These are phyloP conservation scores for Oryza glumipatula DNA, from an alignment of 176 grass and related monocot species.

Conservation along the genomic window DNA sequence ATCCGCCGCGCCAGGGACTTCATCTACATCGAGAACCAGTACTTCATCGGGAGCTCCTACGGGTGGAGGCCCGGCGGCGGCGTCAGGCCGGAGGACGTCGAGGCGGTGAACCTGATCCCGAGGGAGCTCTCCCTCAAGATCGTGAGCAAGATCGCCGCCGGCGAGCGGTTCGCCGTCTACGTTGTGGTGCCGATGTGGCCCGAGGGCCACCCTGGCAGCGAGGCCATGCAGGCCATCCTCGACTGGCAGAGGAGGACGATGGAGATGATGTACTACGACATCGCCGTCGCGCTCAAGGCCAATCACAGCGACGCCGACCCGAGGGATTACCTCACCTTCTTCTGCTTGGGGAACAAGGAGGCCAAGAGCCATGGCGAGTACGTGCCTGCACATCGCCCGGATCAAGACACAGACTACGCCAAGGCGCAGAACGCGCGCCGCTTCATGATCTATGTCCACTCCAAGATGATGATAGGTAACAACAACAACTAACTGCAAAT, in stretches of 20 bases:
- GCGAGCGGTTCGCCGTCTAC: constrained; percentile 71
- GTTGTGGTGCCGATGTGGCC: constrained; percentile 95
- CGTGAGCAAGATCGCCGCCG: constrained; percentile 90
- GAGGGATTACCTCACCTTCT: constrained; percentile 89
- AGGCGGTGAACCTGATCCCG: constrained; percentile 72
- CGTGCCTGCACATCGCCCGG: constrained; percentile 56
- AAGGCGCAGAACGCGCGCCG: constrained; percentile 69
- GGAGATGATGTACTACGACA: constrained; percentile 97
- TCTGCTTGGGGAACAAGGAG: constrained; percentile 89
- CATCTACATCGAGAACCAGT: constrained; percentile 95
- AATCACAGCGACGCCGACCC: constrained; percentile 61
- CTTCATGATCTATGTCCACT: constrained; percentile 97
- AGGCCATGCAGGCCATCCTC: constrained; percentile 69
- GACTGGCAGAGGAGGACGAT: constrained; percentile 96
- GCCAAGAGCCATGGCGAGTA: constrained; percentile 72
- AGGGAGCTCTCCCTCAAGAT: constrained; percentile 83
- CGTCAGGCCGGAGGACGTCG: constrained; percentile 65
- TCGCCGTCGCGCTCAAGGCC: constrained; percentile 58
- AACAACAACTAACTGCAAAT: neutral
- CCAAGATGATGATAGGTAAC: constrained; percentile 99
- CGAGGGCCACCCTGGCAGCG: constrained; percentile 67
- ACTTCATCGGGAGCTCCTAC: constrained; percentile 89
- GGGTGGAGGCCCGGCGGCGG: constrained; percentile 72
- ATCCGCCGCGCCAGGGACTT: constrained; percentile 79
- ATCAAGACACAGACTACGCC: constrained; percentile 57